Evolutionary conservation across 305 asterid species (phyloP).

Genomic region (Striga hermonthica): DNA sequence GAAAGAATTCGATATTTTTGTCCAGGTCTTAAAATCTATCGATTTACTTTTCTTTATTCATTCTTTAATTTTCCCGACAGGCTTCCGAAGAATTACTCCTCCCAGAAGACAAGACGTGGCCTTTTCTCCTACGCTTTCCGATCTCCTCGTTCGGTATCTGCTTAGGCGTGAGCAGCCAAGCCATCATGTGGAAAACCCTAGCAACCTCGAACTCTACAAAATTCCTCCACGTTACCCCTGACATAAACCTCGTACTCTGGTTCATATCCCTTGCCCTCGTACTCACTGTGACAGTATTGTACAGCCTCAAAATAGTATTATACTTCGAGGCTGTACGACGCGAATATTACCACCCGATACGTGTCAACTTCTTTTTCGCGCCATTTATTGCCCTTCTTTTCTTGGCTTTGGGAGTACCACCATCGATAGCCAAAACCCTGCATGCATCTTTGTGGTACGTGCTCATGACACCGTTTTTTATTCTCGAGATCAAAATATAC

Average conservation of each 20-base stretch:
- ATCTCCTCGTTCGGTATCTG: conserved; percentile 71
- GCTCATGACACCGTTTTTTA: conserved; percentile 65
- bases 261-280: conserved; percentile 50
- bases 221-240: conserved; percentile 48
- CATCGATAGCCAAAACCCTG: conserved; percentile 37
- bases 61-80: conserved; percentile 33
- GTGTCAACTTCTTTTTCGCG: conserved; percentile 87
- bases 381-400: conserved; percentile 70
- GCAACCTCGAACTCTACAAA: conserved; percentile 52
- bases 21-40: neutral
- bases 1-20: too few relatives aligned
- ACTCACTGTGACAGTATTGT: conserved; percentile 33
- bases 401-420: conserved; percentile 59
- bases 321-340: conserved; percentile 89
- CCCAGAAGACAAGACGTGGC: conserved; percentile 76
- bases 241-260: conserved; percentile 62
- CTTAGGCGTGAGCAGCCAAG: conserved; percentile 83
- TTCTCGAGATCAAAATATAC: conserved; percentile 69
- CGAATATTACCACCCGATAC: conserved; percentile 75
- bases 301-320: conserved; percentile 53
- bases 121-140: conserved; percentile 81
- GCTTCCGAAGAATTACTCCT: conserved; percentile 65
- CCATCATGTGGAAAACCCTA: conserved; percentile 79
- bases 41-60: neutral
- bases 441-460: conserved; percentile 57